Base-by-base conservation (phyloP, 1,284 basidiomycete genomes). In the Paramarasmius palmivorus region DNA sequence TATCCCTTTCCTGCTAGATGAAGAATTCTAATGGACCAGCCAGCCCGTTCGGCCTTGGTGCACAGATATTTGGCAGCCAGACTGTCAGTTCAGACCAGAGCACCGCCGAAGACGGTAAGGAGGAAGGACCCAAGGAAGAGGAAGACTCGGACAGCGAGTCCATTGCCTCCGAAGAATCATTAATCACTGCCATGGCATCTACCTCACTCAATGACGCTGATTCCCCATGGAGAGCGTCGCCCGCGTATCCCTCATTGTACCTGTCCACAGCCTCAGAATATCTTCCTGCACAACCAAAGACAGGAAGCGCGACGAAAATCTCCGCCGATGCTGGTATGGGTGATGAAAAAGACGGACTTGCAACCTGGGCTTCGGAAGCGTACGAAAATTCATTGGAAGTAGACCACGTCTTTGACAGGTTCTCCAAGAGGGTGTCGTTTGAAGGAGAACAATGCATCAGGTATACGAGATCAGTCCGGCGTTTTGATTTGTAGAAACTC, bases 381-480 rank as follows among this genome's bases (percentile, higher is more conserved):
- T 94, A 91, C 62, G 92, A 93, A 68, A 84, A 89, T 63, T 89
- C 89, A 32, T 65, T 88, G 50, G 76, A 88, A 29, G 75, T 89
- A 26, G 92, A 94, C 66, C 80, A 82, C 46, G 80, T 88, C 1
- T 94, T 94, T 65, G 84, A 91, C 59, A 76, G 81, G n/a, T 94
- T 94, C 65, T 82, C 79, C 48, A 82, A 83, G 63, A 77, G 90
- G 25, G 83, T 88, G 10, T 76, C 71, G 35, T 75, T 78, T 58
- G 84, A 88, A 63, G 82, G 84, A 32, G 78, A 86, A 57, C 92
- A 94, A 64, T 92, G 91, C 63, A 73, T 94, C 41, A 77, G 92
- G 90, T 90, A 49, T 25, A 4, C 38, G 2, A 36, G 25, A 23
- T 41, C 32, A 29, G 12, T 25, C 25, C 42, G 37, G 34, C 10